Base-by-base conservation (phyloP, 805 yeast genomes). In the Kuraishia molischiana region DNA sequence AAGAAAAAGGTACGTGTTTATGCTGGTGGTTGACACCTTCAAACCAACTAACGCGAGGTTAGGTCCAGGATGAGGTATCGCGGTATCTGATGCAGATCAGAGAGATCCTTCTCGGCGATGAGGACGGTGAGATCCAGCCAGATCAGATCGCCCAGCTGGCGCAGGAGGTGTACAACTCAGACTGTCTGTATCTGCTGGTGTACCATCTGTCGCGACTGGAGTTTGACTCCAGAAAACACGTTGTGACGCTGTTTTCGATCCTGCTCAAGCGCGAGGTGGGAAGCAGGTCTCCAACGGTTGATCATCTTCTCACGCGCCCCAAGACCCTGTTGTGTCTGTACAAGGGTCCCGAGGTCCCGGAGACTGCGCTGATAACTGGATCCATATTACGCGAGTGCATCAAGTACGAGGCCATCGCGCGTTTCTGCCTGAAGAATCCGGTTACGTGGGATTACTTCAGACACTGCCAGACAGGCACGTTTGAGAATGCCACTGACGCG, bases 401-500 rank as follows among this genome's bases (percentile, higher is more conserved):
- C 43, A 83, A 82, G 51, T 77, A 78, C 53, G 96, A 87, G 56
- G 68, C 64, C 34, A 66, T 92, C 39, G 72, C 83, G 24, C 64
- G 69, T 38, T 69, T 71, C 41, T 66, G 86, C 9, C 52, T 90
- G 31, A 59, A 67, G 32, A 77, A 77, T 44, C 70, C 74, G 15
- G 61, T 65, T 19, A 68, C 90, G 44, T 92, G 97, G 97, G 74
- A 75, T 43, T 80, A 77, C 49, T 90, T 92, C 58, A 75, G 72
- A 33, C 85, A 83, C 54, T 84, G 85, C 29, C 80, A 78, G 47
- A 66, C 72, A 29, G 80, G 79, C 4, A 77, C 82, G 21, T 92
- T 92, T 62, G 97, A 92, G 59, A 75, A 84, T 18, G 86, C 95
- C 40, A 85, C 96, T 0, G 96, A 87, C 53, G 76, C 95, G 1